These are phyloP conservation scores for Chlorella sp. DNA, from an alignment of 139 green algal species.

Conservation along the genomic window DNA sequence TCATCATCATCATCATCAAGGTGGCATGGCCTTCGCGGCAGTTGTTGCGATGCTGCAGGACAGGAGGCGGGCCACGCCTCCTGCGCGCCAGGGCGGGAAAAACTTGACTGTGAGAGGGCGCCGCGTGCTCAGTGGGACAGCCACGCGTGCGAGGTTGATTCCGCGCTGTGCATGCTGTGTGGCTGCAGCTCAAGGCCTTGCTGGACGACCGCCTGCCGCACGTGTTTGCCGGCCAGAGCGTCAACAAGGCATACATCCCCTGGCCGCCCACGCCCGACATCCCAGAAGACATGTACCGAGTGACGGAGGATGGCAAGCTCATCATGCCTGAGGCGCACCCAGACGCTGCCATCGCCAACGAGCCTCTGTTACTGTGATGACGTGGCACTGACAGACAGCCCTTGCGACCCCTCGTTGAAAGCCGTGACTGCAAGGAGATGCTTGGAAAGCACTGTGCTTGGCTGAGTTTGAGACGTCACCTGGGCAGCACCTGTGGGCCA, in stretches of 20 bases:
- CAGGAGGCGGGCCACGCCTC: neutral
- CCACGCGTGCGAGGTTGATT: no score
- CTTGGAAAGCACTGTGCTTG: no score
- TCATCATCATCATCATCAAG: neutral
- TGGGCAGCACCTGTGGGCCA: no score
- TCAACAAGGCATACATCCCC: slow-evolving; percentile 22
- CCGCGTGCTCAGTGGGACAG: neutral
- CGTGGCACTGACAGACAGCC: no score
- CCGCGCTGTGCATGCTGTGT: no score
- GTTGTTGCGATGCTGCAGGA: neutral
- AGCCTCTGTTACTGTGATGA: no score
- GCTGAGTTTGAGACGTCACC: no score
- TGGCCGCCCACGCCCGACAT: slow-evolving; percentile 5
- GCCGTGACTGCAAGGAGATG: no score
- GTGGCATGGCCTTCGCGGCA: neutral
- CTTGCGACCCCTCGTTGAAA: no score
- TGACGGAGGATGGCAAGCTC: no score
- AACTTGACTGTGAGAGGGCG: neutral
- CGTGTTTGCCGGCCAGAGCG: slow-evolving; percentile 45
- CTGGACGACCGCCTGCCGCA: slow-evolving; percentile 58
- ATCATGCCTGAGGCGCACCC: no score
- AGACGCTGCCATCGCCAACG: no score
- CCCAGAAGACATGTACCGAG: slow-evolving; percentile 10
- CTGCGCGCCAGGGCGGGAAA: neutral
- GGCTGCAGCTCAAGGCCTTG: slow-evolving; percentile 28